Evolutionary conservation across 208 protist species (phyloP).

Genomic region (Acanthamoeba rhysodes): DNA sequence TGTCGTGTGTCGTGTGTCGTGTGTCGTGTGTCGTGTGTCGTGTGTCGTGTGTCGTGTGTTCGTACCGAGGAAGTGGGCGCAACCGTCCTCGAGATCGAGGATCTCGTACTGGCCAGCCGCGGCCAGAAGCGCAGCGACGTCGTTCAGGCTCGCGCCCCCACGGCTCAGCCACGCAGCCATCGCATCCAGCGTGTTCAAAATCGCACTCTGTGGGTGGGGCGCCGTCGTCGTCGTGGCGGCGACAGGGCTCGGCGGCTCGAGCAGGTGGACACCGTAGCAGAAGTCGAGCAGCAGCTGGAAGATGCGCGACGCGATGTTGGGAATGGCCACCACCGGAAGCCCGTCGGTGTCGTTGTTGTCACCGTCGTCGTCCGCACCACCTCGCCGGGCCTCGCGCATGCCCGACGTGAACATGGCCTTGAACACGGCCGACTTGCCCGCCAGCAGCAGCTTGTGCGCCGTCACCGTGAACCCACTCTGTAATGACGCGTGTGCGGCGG

Average conservation of each 20-base stretch:
- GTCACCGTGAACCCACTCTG: neutral
- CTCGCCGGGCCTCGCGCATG: slow-evolving; percentile 12
- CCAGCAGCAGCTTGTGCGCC: slow-evolving; percentile 1
- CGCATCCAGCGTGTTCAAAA: neutral
- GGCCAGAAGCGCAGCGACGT: neutral
- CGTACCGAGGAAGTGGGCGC: slow-evolving; percentile 5
- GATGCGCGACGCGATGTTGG: neutral
- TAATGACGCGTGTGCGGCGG: neutral
- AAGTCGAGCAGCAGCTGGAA: slow-evolving; percentile 26
- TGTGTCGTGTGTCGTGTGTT: no score
- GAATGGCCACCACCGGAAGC: neutral
- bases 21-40: no score
- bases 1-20: no score
- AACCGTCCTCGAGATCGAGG: neutral
- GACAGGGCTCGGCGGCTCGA: neutral
- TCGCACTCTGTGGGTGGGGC: neutral
- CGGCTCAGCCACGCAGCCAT: neutral
- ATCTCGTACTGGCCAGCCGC: slow-evolving; percentile 17
- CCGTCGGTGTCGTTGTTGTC: neutral
- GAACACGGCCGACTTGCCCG: neutral
- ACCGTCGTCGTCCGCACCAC: neutral
- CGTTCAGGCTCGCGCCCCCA: neutral
- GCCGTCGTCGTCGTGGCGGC: neutral
- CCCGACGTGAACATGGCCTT: slow-evolving; percentile 50
- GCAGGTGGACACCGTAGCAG: neutral